Percentiles rank a stretch among this genome's conserved stretches.
phyloP scores from a whole-genome alignment of 2,329 filamentous ascomycete genomes.

The Aureobasidium sp. region DNA sequence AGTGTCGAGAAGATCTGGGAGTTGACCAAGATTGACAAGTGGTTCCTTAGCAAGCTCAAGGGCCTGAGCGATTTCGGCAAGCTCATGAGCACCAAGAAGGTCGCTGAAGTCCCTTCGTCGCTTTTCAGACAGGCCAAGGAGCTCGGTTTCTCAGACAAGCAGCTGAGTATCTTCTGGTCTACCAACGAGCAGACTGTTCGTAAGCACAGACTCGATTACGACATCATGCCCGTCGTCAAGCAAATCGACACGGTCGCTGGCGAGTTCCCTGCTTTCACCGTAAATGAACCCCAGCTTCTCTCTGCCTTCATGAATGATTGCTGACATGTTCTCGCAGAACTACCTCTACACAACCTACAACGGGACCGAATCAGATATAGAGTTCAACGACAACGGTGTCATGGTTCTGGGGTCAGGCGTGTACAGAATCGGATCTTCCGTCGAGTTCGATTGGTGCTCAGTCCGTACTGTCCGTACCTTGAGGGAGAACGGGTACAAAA shows the following conservation, averaged over 20 bases:
- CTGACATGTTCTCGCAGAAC: background rate
- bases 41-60: slow-evolving; percentile 92
- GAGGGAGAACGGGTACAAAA: slow-evolving; percentile 77
- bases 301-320: background rate
- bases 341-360: slow-evolving; percentile 98
- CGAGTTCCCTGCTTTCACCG: slow-evolving; percentile 83
- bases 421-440: slow-evolving; percentile 88
- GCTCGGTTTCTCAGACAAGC: slow-evolving; percentile 87
- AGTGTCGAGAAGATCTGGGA: slow-evolving; percentile 96
- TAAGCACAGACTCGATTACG: slow-evolving; percentile 73
- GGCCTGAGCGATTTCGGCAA: slow-evolving; percentile 84
- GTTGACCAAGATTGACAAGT: slow-evolving; percentile 96
- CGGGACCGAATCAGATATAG: slow-evolving; percentile 74
- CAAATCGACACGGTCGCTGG: slow-evolving; percentile 98
- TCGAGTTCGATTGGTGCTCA: slow-evolving; percentile 99
- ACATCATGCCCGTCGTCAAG: slow-evolving; percentile 85
- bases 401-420: slow-evolving; percentile 97
- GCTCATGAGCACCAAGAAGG: slow-evolving; percentile 62
- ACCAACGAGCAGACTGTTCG: slow-evolving; percentile 91
- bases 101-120: slow-evolving; percentile 56
- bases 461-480: slow-evolving; percentile 89
- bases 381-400: slow-evolving; percentile 81
- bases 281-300: background rate
- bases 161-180: slow-evolving; percentile 88
- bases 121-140: slow-evolving; percentile 81